Base-by-base conservation (phyloP, 306 rosid genomes). In the Rosa lucieae region DNA sequence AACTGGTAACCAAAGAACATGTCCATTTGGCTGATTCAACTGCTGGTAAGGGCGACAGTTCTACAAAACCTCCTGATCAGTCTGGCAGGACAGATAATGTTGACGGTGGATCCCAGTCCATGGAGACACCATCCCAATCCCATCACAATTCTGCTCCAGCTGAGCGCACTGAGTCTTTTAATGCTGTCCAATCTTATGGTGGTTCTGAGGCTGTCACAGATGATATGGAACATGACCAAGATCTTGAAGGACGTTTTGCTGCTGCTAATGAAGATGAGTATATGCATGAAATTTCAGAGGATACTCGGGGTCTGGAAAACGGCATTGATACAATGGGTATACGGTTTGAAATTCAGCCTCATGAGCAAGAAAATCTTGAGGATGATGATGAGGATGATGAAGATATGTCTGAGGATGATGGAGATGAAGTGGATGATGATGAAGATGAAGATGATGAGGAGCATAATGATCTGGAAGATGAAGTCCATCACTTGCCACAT, bases 191-290 rank as follows among this genome's bases (percentile, higher is more conserved):
- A 61, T 81, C 94, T 51, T 89, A 84, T 89, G 97, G 90, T 85
- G 97, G 97, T 39, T 94, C 98, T 67, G 94, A 91, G 89, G 97
- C 95, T 80, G 89, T 91, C 76, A 91, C 94, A 66, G 97, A 92
- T 85, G 97, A 89, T 90, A 94, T 94, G 98, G 98, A 94, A 46
- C 98, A 94, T 23, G 98, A 92, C 83, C 97, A 92, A 83, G 97
- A 92, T 87, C 88, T 92, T 79, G 97, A 79, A 78, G 92, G 91
- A 56, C 86, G 89, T 83, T 92, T 87, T 83, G 86, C 85, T 85
- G 88, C 93, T 76, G 80, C 92, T 62, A 77, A 85, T 35, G 97
- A 85, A 78, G 97, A 91, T 77, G 98, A 88, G 68, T 92, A 85
- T 86, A 94, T 94, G 98, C 97, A 89, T 74, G 98, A 88, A 86